Evolutionary conservation across 2,329 filamentous ascomycete species (phyloP), one percentile per base, ranked within the genome.

Genomic region (Alternaria sp.): DNA sequence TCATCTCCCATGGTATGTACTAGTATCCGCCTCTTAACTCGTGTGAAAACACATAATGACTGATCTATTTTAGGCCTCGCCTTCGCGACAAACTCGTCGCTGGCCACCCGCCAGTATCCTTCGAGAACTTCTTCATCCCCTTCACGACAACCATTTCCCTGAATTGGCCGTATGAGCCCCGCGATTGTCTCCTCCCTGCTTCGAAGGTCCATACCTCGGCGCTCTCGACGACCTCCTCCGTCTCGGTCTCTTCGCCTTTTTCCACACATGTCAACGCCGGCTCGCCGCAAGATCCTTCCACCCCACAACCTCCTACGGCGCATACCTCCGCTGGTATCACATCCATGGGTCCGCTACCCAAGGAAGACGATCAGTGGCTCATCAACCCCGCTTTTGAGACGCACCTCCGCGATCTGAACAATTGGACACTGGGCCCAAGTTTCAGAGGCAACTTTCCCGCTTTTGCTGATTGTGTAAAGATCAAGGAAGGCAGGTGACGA

Each of bases 361-460:
- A 70, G 23, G 78, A 78, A 15, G 75, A 78, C 3, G 88, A 90
- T 9, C 90, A 94, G 72, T 83, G 93, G 63, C 85, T 92, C 67
- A 93, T 97, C 66, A 97, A 96, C 68, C 93, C 93, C 0, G 92
- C 93, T 0, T 97, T 97, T 77, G 92, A 96, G 80, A 85, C 88
- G 41, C 94, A 97, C 77, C 75, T 97, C 53, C 82, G 90, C 4
- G 86, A 92, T 46, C 75, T 94, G 43, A 87, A 89, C 63, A 97
- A 97, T 73, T 97, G 94, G 94, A 91, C 88, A 62, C 75, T 97
- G 2, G 93, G 93, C 0, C 85, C 87, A 6, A 83, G 84, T 2
- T 96, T 96, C 78, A 85, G 86, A 21, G 84, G 86, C 64, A 83
- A 86, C 0, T 93, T 91, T 71, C 92, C 93, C 0, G 77, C 76